These are phyloP conservation scores for Venturia oleaginea DNA, from an alignment of 2,329 filamentous ascomycete species.

Conservation along the genomic window DNA sequence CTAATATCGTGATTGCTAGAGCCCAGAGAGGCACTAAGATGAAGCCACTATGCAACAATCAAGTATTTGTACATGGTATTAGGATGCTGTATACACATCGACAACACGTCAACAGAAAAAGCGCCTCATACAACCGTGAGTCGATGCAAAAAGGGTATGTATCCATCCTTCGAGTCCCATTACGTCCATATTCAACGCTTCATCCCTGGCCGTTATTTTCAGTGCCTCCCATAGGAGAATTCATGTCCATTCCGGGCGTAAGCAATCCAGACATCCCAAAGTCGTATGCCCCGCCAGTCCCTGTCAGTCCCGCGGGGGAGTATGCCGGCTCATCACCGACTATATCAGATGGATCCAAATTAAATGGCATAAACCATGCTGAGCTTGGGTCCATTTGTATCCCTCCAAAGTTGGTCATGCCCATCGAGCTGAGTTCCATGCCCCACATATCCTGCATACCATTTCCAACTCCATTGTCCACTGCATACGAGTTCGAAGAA, in stretches of 20 bases:
- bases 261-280: background rate
- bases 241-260: background rate
- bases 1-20: too few species aligned
- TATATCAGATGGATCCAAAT: constrained; percentile 67
- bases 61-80: background rate
- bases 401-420: constrained; percentile 17
- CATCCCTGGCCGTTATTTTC: background rate
- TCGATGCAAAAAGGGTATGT: background rate
- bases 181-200: too few species aligned
- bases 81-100: background rate
- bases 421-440: background rate
- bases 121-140: background rate
- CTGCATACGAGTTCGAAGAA: constrained; percentile 13
- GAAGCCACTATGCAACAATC: too few species aligned
- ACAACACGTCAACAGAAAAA: background rate
- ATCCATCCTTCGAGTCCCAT: background rate
- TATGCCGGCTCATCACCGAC: background rate
- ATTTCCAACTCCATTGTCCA: background rate
- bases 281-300: background rate
- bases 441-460: constrained; percentile 11
- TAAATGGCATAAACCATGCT: constrained; percentile 91
- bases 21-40: too few species aligned
- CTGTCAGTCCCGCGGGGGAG: background rate
- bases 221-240: background rate
- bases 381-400: constrained; percentile 39